phyloP scores from a whole-genome alignment of 2,329 filamentous ascomycete genomes.

The Phoma herbarum region DNA sequence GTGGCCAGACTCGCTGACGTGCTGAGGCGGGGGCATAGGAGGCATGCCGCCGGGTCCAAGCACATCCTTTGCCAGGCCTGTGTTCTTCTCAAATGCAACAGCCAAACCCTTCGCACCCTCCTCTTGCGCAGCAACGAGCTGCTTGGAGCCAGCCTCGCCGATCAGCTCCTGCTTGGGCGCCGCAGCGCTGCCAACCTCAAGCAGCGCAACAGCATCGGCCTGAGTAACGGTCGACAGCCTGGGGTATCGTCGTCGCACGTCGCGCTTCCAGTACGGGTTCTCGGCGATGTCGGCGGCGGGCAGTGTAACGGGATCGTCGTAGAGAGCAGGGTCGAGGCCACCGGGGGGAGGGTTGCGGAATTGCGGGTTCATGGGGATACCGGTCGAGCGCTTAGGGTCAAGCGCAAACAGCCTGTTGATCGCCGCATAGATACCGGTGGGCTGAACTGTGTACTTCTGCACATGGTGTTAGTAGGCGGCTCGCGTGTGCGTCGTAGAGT shows the following conservation, averaged over 20 bases:
- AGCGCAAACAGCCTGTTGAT: conserved; percentile 81
- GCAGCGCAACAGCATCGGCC: conserved; percentile 82
- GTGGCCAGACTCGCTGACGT: conserved; percentile 63
- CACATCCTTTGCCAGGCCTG: conserved; percentile 63
- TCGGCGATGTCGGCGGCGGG: conserved; percentile 89
- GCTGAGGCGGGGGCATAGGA: conserved; percentile 81
- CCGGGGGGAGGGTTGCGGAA: conserved; percentile 89
- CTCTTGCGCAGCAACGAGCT: conserved; percentile 79
- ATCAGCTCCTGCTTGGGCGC: conserved; percentile 82
- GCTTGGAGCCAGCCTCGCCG: conserved; percentile 74
- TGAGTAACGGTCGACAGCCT: conserved; percentile 81
- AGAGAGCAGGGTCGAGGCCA: conserved; percentile 71
- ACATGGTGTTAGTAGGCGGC: conserved; percentile 5
- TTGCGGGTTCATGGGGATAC: conserved; percentile 90
- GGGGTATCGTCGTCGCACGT: conserved; percentile 83
- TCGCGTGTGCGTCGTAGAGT: neutral
- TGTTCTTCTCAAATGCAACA: conserved; percentile 74
- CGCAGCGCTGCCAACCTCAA: conserved; percentile 83
- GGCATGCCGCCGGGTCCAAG: conserved; percentile 82
- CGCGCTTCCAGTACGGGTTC: conserved; percentile 97
- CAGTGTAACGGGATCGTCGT: conserved; percentile 82
- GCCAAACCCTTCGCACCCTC: conserved; percentile 76
- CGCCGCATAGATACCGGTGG: conserved; percentile 84
- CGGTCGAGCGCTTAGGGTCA: conserved; percentile 87
- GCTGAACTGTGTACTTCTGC: conserved; percentile 96